Conservation (phyloP, 1,139 yeast species). For the Pneumocystis carinii region DNA sequence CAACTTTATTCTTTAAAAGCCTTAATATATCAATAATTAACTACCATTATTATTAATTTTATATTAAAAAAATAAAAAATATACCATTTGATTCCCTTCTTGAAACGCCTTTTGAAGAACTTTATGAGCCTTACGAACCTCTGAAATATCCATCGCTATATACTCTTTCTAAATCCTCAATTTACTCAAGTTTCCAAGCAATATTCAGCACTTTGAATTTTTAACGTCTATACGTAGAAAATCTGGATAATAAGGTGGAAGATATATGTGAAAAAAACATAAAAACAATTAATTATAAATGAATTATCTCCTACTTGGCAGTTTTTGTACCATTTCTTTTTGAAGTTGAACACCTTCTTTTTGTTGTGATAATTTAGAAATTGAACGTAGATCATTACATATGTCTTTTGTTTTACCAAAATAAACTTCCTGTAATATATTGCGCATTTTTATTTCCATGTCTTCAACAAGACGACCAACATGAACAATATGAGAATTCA, state of each 20-base stretch:
- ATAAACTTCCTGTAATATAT: conserved; percentile 79
- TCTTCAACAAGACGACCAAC: conserved; percentile 79
- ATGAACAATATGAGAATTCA: conserved; percentile 61
- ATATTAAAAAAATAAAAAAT: not conserved
- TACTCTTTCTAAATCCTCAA: not conserved
- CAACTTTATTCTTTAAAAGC: conserved; percentile 53
- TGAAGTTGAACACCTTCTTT: not conserved
- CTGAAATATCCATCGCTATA: not conserved
- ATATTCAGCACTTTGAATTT: not conserved
- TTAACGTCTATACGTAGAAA: not conserved
- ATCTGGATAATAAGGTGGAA: not conserved
- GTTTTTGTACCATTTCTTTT: not conserved
- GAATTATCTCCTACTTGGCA: not conserved
- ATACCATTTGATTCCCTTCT: not conserved
- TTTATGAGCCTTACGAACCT: not conserved
- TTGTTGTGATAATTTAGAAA: conserved; percentile 17
- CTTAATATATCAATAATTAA: conserved; percentile 53
- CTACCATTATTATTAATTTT: conserved; percentile 18
- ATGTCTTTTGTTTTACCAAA: conserved; percentile 90
- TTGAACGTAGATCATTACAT: conserved; percentile 50
- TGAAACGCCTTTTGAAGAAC: not conserved
- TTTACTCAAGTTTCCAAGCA: not conserved
- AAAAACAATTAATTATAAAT: not conserved
- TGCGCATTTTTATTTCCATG: conserved; percentile 74
- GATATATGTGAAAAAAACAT: not conserved